A percentile compares a stretch with the other conserved stretches of the same genome.
These are phyloP conservation scores for Barnettozyma siamensis DNA, from an alignment of 805 yeast species.

Conservation along the genomic window DNA sequence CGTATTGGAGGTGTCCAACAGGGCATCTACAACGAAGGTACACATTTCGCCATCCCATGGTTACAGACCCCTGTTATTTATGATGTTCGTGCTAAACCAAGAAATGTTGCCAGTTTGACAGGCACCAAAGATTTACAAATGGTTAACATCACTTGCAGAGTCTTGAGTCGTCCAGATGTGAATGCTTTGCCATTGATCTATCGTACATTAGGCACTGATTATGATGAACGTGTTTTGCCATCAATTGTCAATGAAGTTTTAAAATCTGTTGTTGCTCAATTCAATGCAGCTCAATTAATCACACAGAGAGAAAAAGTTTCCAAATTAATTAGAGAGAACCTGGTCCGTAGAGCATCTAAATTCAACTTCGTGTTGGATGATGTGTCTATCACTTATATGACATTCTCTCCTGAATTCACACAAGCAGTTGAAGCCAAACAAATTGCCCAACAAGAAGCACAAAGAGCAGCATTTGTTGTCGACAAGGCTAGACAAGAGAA, in stretches of 20 bases:
- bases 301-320: slow-evolving; percentile 99
- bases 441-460: slow-evolving; percentile 99
- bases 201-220: slow-evolving; percentile 90
- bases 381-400: slow-evolving; percentile 94
- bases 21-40: slow-evolving; percentile 84
- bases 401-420: slow-evolving; percentile 96
- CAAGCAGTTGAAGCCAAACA: slow-evolving; percentile 98
- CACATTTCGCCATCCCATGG: slow-evolving; percentile 93
- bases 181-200: slow-evolving; percentile 74
- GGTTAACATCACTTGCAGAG: slow-evolving; percentile 99
- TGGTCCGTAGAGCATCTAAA: slow-evolving; percentile 84
- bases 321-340: slow-evolving; percentile 81
- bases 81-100: slow-evolving; percentile 95
- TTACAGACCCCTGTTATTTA: slow-evolving; percentile 86
- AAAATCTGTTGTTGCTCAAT: slow-evolving; percentile 95
- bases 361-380: slow-evolving; percentile 89
- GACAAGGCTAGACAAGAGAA: slow-evolving; percentile 97
- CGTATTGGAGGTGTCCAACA: slow-evolving; percentile 82
- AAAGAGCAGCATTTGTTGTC: slow-evolving; percentile 94
- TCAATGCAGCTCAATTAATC: slow-evolving; percentile 95
- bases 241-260: slow-evolving; percentile 97
- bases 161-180: slow-evolving; percentile 82
- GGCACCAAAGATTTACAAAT: slow-evolving; percentile 98
- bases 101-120: slow-evolving; percentile 91
- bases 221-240: slow-evolving; percentile 95